These are phyloP conservation scores for Boletus rufocinnamomeus DNA, from an alignment of 768 basidiomycete genomes.

Conservation along the genomic window DNA sequence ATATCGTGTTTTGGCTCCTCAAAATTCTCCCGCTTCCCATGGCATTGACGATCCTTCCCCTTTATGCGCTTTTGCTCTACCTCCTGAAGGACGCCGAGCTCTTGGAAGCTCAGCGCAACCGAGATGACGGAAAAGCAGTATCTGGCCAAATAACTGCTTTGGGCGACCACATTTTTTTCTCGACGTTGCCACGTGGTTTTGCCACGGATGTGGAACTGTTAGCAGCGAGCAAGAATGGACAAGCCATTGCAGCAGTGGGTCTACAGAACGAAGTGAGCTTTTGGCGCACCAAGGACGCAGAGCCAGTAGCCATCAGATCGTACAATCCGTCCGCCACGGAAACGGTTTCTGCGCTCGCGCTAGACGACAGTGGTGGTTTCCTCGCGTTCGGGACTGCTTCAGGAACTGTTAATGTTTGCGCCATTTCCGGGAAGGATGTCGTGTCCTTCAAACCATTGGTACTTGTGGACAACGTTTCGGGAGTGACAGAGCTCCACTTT, in stretches of 20 bases:
- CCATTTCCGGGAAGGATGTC: constrained; percentile 43
- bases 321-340: constrained; percentile 45
- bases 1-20: constrained; percentile 68
- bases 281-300: constrained; percentile 54
- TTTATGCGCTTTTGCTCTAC: constrained; percentile 81
- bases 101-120: constrained; percentile 79
- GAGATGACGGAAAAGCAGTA: constrained; percentile 45
- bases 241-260: constrained; percentile 67
- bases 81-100: constrained; percentile 90
- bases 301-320: constrained; percentile 49
- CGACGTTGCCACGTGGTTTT: constrained; percentile 79
- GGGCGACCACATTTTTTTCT: constrained; percentile 53
- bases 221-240: constrained; percentile 68
- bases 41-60: constrained; percentile 64
- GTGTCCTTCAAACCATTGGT: constrained; percentile 44
- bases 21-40: constrained; percentile 89
- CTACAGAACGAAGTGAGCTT: constrained; percentile 76
- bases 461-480: constrained; percentile 45
- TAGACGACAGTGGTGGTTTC: constrained; percentile 60
- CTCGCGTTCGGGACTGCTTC: constrained; percentile 73
- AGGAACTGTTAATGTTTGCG: constrained; percentile 67
- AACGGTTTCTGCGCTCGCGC: constrained; percentile 59
- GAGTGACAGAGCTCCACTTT: constrained; percentile 59
- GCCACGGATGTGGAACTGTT: constrained; percentile 82
- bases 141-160: constrained; percentile 34